Evolutionary conservation across 2,329 filamentous ascomycete species (phyloP), one percentile per base, ranked within the genome.

Genomic region (Phialophora chinensis): DNA sequence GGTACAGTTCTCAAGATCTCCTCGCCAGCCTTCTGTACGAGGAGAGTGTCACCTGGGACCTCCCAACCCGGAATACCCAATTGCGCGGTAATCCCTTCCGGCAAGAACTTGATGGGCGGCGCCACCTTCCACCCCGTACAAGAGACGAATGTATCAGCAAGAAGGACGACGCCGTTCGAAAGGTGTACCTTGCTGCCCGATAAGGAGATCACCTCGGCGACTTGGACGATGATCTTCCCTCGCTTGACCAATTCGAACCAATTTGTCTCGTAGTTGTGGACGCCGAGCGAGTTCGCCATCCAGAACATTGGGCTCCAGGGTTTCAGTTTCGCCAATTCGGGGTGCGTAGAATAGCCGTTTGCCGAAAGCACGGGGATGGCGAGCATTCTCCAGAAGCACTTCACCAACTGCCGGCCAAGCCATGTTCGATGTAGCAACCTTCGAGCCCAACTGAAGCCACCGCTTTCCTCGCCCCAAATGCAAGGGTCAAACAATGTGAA

Each of bases 401-500:
- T 75, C 3, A 82, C 78, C 2, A 87, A 66, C 49, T 76, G 79
- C 42, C 84, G 79, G 2, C 86, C 85, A 0, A 86, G 62, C 75
- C 78, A 80, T 0, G 84, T 86, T 1, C 77, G 75, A 67, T 88
- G 85, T 23, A 88, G 72, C 61, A 85, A 81, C 2, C 73, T 71
- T 6, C 83, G 79, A 1, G 83, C 71, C 10, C 74, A 73, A 17
- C 35, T 17, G 50, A 75, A 80, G 4, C 79, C 82, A 23, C 83
- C 52, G 23, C 83, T 61, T 2, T 20, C 84, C 1, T 82, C 80
- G 4, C 88, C 89, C 88, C 89, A 93, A 14, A 90, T 84, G 74
- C 90, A 93, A 0, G 91, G 91, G 60, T 86, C 88, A 76, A 93
- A 87, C 87, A 89, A 92, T 1, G 87, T 90, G 61, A 93, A 78